phyloP scores from a whole-genome alignment of 2,329 filamentous ascomycete genomes.

The Fusarium virguliforme region DNA sequence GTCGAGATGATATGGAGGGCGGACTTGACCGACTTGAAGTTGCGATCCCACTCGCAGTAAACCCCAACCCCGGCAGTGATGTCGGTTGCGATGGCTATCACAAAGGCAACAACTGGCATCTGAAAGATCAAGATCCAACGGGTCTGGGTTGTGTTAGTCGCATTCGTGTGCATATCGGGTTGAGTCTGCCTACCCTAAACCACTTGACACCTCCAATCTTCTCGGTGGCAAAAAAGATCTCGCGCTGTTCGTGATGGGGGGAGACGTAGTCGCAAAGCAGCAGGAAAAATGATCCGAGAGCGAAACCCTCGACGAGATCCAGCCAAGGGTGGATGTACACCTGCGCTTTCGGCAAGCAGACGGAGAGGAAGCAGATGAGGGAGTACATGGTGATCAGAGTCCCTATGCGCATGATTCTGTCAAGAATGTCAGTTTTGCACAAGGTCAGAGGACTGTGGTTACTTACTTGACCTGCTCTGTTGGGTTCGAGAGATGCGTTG shows the following conservation, averaged over 20 bases:
- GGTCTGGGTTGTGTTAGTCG: slow-evolving; percentile 25
- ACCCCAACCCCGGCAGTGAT: slow-evolving; percentile 38
- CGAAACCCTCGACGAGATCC: slow-evolving; percentile 39
- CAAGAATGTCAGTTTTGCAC: rapidly evolving
- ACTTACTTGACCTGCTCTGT: slow-evolving; percentile 47
- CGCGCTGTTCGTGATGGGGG: slow-evolving; percentile 33
- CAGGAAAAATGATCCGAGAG: slow-evolving; percentile 43
- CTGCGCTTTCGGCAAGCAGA: slow-evolving; percentile 24
- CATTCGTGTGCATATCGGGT: rapidly evolving
- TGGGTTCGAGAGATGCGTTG: slow-evolving; percentile 42
- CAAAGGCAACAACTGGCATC: slow-evolving; percentile 38
- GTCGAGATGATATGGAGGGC: slow-evolving; percentile 24
- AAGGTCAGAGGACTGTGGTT: neutral
- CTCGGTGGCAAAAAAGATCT: slow-evolving; percentile 45
- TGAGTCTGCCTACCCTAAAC: slow-evolving; percentile 29
- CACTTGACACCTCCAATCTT: slow-evolving; percentile 39
- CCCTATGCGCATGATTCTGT: slow-evolving; percentile 42
- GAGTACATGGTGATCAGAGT: slow-evolving; percentile 39
- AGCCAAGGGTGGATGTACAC: slow-evolving; percentile 45
- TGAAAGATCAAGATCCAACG: slow-evolving; percentile 48
- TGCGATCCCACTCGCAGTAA: slow-evolving; percentile 37
- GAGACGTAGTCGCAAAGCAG: slow-evolving; percentile 46
- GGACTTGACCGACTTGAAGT: slow-evolving; percentile 37
- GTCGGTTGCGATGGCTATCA: slow-evolving; percentile 31
- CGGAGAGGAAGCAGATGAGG: slow-evolving; percentile 38